Evolutionary conservation across 1,139 yeast genomes (phyloP), one percentile per base, ranked within the genome.

Genomic region (Suhomyces bolitotheri): DNA sequence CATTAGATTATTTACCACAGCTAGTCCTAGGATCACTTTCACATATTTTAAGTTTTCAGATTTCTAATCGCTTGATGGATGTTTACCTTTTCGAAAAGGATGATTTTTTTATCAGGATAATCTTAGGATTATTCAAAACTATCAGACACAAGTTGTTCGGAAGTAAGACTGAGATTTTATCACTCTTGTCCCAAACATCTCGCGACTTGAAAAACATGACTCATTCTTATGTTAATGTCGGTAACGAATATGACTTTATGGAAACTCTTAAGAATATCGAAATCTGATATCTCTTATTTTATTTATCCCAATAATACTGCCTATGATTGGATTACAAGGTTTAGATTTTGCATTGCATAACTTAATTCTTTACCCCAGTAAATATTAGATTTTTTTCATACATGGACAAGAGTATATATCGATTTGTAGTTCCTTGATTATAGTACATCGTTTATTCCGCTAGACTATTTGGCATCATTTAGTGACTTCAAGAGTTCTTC

Each of bases 81-180:
- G 64, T 80, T 7, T 70, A 69, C 51, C 54, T 79, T n/a, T 80
- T 80, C 51, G 87, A 81, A 50, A 38, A 39, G 31, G 79, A 80
- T 3, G 58, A 68, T 2, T 70, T 75, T 44, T 51, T 78, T 33
- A 58, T 72, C 38, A 65, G 78, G 17, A 69, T 67, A 12, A 65
- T 71, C 1, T 51, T 80, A 7, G 82, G 78, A 0, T 53, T 78
- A 10, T 51, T 81, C 33, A 62, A 64, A 16, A 62, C 66, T 31
- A 56, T 74, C 19, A 75, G 73, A 31, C 76, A 71, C 47, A 76
- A 73, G 47, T 62, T 82, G 15, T 79, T 68, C 51, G 84, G 82
- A 2, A 51, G 65, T 22, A 62, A 64, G 25, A 50, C 61, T 4
- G 86, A 79, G 44, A 62, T 76, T 4, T 43, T 74, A 33, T 42